Base-by-base conservation (phyloP, 2,329 filamentous ascomycete genomes). In the Cladophialophora immunda region DNA sequence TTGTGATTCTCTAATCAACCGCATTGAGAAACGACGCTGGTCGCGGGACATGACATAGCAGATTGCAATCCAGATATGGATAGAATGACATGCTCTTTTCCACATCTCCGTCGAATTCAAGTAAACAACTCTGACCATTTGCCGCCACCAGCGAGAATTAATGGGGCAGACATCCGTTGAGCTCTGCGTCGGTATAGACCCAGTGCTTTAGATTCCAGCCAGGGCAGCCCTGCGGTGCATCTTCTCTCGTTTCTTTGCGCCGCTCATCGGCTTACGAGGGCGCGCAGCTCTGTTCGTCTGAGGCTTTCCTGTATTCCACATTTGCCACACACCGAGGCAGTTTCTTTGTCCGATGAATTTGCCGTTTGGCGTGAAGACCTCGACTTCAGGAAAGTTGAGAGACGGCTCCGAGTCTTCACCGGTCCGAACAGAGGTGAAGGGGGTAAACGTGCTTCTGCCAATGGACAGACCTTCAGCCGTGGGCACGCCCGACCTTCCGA, bases 281-380 rank as follows among this genome's bases (percentile, higher is more conserved):
- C 68, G 68, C 52, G 57, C 66, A 56, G 41, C 22, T 25, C 68
- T 64, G n/a, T 41, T 32, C 17, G 59, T 64, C 7, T 25, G 36
- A 17, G 57, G 55, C 30, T 68, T 68, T 29, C 66, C 68, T 22
- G 41, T 62, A 59, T 68, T 64, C 68, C 68, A 70, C 45, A 34
- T 56, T 36, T 70, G 65, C 68, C 68, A 70, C 2, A 70, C 34
- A 50, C 58, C 65, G 29, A 70, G 58, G 52, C 60, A 70, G 11
- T 58, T 57, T 41, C 68, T 47, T 53, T 70, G 68, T 2, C 85
- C 90, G 32, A 98, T 83, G 72, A 91, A 95, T 73, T 88, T 89
- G n/a, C 95, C 95, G 65, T 93, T 85, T 0, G 95, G 95, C 30
- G 87, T 91, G 74, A 91, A 97, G 0, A 98, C 88, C 71, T 98